Evolutionary conservation across 2,329 filamentous ascomycete genomes (phyloP).

Genomic region (Diaporthe sp.): DNA sequence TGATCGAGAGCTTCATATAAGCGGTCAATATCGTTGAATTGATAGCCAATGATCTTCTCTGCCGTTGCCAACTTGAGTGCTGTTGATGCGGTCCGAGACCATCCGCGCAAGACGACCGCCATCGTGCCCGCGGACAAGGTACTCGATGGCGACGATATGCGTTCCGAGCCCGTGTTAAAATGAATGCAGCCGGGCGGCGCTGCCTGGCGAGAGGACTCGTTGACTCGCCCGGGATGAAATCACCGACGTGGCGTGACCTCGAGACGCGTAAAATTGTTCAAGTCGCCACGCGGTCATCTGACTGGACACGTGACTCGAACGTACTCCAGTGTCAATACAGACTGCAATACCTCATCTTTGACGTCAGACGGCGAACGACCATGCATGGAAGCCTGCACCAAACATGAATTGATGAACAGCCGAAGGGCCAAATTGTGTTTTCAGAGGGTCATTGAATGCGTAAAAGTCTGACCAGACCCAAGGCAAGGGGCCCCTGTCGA

Average conservation of each 20-base stretch:
- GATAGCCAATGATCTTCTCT: slow-evolving; percentile 40
- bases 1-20: slow-evolving; percentile 48
- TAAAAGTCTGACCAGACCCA: background rate
- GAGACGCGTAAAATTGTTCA: background rate
- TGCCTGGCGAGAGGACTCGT: background rate
- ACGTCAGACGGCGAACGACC: background rate
- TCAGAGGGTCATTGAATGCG: background rate
- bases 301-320: slow-evolving; percentile 6
- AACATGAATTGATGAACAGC: background rate
- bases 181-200: background rate
- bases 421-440: background rate
- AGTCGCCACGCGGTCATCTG: slow-evolving; percentile 14
- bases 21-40: slow-evolving; percentile 48
- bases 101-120: slow-evolving; percentile 15
- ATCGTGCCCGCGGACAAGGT: background rate
- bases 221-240: background rate
- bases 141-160: background rate
- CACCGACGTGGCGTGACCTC: background rate
- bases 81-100: slow-evolving; percentile 13
- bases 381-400: background rate
- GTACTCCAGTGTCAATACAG: background rate
- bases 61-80: slow-evolving; percentile 35
- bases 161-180: background rate
- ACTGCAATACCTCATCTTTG: background rate
- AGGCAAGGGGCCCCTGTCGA: background rate